Base-by-base conservation (phyloP, 2,329 filamentous ascomycete species). In the Trichothecium sympodiale region DNA sequence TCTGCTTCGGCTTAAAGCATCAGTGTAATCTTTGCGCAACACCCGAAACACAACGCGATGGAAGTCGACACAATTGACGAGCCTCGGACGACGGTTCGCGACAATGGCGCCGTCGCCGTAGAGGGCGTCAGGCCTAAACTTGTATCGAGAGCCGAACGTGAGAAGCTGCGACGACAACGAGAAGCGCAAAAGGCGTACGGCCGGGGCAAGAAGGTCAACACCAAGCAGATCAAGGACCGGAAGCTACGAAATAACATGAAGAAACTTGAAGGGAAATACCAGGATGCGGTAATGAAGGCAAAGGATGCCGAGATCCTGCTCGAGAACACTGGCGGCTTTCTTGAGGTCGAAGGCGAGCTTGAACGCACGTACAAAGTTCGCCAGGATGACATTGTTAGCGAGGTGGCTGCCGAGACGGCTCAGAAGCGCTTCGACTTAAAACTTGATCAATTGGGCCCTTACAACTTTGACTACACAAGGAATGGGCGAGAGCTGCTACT, bases 281-380 rank as follows among this genome's bases (percentile, higher is more conserved):
- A 87, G 50, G 74, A 81, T 48, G 89, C 89, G 1, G 67, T 83
- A 1, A 59, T 93, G 26, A 80, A 83, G 56, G 87, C 91, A 13
- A 94, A 94, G 60, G 89, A 95, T 67, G 86, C 89, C 16, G 91
- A 98, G 61, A 91, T 98, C 38, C 64, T 98, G 48, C 74, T 94
- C 37, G 89, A 96, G 59, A 85, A 94, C 55, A 75, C 80, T 6
- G 65, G 73, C 9, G 91, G 91, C 6, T 93, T 94, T 49, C 65
- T 98, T 38, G 85, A 96, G 58, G 71, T 89, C 2, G 91, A 98
- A 56, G 73, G 72, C 17, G 88, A 88, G 54, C 69, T 98, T 41
- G 91, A 98, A 58, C 70, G 79, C 53, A 98, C 91, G 15, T 96
- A 93, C 64, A 88, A 85, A 59, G 83, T 95, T 33, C 78, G 83